Evolutionary conservation across 441 rosid genomes (phyloP), one percentile per base, ranked within the genome.

Genomic region (Aquilaria agallochum): DNA sequence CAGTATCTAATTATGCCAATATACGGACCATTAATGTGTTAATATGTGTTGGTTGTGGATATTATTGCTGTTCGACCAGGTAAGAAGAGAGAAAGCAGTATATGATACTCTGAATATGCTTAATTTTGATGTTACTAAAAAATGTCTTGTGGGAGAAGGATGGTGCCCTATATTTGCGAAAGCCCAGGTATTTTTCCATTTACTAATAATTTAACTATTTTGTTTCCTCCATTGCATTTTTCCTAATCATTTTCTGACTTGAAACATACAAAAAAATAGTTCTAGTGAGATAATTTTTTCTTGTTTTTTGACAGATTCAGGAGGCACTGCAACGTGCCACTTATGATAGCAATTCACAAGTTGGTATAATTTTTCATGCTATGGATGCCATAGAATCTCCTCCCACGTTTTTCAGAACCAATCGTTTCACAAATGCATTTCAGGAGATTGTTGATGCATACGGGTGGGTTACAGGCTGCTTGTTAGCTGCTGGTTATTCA

Each of bases 391-490:
- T 74, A 31, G 97, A 94, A 66, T 81, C 94, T 60, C 98, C 96
- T 87, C 98, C 97, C 72, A 90, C 98, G 63, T 91, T 83, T 74
- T 91, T 94, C 74, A 85, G 95, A 78, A 94, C 97, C 64, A 89
- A 94, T 69, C 64, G 61, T 69, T 87, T 94, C 71, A 91, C 98
- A 46, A 87, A 79, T 77, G 92, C 95, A 48, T 94, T 78, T 78
- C 98, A 94, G 74, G 98, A 94, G 80, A 91, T 94, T 77, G 91
- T 94, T 40, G 96, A 91, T 84, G 98, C 98, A 58, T 94, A 94
- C 68, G 97, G 98, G 98, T 94, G 58, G 83, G 96, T 81, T 77
- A 12, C 63, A 44, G 59, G 34, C 52, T 48, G 68, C 49, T 49
- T 34, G 15, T 49, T 10, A 20, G 36, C 33, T 64, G 55, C 48